Evolutionary conservation across 805 yeast species (phyloP).

Genomic region (Candida berthetii): DNA sequence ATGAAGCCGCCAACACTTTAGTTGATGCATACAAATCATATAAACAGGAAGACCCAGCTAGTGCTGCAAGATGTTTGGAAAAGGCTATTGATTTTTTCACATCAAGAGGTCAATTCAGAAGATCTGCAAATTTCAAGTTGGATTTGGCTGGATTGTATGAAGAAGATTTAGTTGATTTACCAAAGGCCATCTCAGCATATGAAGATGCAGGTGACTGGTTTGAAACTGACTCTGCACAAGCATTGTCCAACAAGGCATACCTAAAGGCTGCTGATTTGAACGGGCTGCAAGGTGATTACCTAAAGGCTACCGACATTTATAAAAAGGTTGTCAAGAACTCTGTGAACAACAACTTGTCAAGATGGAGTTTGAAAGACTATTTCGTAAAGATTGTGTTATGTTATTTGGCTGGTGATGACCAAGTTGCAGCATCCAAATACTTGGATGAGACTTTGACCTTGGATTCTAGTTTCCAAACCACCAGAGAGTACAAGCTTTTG

Average conservation of each 20-base stretch:
- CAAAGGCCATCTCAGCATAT: conserved; percentile 68
- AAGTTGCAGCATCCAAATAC: conserved; percentile 77
- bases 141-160: conserved; percentile 89
- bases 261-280: conserved; percentile 86
- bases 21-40: conserved; percentile 89
- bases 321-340: conserved; percentile 75
- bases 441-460: conserved; percentile 56
- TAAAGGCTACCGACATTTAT: conserved; percentile 69
- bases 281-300: conserved; percentile 69
- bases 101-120: conserved; percentile 86
- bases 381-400: conserved; percentile 80
- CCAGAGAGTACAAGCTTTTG: conserved; percentile 71
- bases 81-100: conserved; percentile 83
- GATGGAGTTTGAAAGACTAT: conserved; percentile 92
- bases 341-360: conserved; percentile 65
- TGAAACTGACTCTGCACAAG: conserved; percentile 87
- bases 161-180: conserved; percentile 57
- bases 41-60: conserved; percentile 64
- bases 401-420: conserved; percentile 76
- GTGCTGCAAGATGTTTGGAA: conserved; percentile 70
- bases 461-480: conserved; percentile 70
- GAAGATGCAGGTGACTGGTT: conserved; percentile 97
- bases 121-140: conserved; percentile 91
- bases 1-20: conserved; percentile 86
- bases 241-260: conserved; percentile 81